These are phyloP conservation scores for Aureococcus anophagefferens DNA, from an alignment of 108 stramenopile genomes.

Conservation along the genomic window DNA sequence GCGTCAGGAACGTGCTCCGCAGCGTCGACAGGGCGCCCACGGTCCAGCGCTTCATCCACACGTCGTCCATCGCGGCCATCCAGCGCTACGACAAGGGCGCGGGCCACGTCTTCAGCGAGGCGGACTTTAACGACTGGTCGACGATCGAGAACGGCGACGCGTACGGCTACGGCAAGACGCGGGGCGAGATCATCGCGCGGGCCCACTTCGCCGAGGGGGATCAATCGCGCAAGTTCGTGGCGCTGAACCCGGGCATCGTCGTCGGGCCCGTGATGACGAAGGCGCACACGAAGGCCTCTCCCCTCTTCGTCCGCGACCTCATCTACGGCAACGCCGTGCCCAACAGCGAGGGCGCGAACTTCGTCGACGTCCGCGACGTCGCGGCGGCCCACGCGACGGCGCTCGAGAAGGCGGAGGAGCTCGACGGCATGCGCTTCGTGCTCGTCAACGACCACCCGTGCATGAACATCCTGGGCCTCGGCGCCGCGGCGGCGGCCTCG, in stretches of 20 bases:
- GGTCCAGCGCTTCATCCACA: slow-evolving; percentile 3
- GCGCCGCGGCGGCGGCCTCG: background rate
- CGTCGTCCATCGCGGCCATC: slow-evolving; percentile 9
- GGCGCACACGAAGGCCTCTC: slow-evolving; percentile 9
- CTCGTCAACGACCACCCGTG: slow-evolving; percentile 6
- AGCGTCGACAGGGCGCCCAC: slow-evolving; percentile 1
- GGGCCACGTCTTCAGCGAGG: slow-evolving; percentile 3
- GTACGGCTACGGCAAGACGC: slow-evolving; percentile 7
- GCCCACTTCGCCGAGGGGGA: background rate
- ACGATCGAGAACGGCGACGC: slow-evolving; percentile 5
- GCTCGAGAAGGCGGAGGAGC: background rate
- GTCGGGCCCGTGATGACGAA: slow-evolving; percentile 11
- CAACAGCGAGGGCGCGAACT: background rate
- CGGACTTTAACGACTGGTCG: slow-evolving; percentile 10
- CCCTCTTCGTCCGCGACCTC: background rate
- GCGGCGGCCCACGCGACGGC: slow-evolving; percentile 6
- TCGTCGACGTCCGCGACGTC: slow-evolving; percentile 12
- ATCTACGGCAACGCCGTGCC: background rate
- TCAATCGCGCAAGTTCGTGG: background rate
- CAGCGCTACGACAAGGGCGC: background rate
- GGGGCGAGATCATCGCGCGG: background rate
- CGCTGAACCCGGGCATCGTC: slow-evolving; percentile 11
- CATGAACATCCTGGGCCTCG: background rate
- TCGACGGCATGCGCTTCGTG: slow-evolving; percentile 3
- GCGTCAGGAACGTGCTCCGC: slow-evolving; percentile 1